These are phyloP conservation scores for Dactylellina parvicollis DNA, from an alignment of 2,329 filamentous ascomycete species.

Conservation along the genomic window DNA sequence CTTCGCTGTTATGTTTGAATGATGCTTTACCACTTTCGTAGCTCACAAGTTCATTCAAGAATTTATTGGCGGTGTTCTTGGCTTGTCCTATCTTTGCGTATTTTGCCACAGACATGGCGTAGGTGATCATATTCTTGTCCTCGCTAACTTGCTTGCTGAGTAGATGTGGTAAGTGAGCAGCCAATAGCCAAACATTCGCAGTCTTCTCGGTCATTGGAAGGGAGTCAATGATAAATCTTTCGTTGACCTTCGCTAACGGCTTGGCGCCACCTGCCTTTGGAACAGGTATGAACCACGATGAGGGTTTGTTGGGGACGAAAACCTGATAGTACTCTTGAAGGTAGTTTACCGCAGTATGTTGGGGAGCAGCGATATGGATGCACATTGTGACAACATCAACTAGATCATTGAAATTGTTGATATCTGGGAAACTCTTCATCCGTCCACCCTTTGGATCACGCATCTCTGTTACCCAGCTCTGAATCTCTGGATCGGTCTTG, in stretches of 20 bases:
- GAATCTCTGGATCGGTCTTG: slow-evolving; percentile 59
- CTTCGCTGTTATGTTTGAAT: not conserved
- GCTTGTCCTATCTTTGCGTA: too few relatives aligned
- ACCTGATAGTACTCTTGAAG: slow-evolving; percentile 66
- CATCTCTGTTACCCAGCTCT: slow-evolving; percentile 63
- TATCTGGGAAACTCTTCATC: slow-evolving; percentile 63
- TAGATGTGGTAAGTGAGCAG: slow-evolving; percentile 64
- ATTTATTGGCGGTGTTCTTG: not conserved
- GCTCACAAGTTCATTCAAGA: not conserved
- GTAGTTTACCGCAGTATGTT: slow-evolving; percentile 67
- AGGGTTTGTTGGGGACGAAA: slow-evolving; percentile 65
- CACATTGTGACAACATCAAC: slow-evolving; percentile 66
- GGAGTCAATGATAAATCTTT: slow-evolving; percentile 61
- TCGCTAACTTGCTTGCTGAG: slow-evolving; percentile 63
- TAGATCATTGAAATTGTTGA: slow-evolving; percentile 63
- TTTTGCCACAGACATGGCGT: slow-evolving; percentile 57
- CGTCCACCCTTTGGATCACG: slow-evolving; percentile 57
- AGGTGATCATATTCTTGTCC: slow-evolving; percentile 62
- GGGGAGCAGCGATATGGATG: slow-evolving; percentile 66
- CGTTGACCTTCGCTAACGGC: slow-evolving; percentile 43
- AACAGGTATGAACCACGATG: slow-evolving; percentile 60
- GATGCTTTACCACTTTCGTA: not conserved
- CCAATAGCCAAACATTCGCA: slow-evolving; percentile 64
- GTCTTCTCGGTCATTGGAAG: slow-evolving; percentile 62
- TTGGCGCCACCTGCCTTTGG: slow-evolving; percentile 59